These are phyloP conservation scores for Tulasnella sp. DNA, from an alignment of 768 basidiomycete species.

Conservation along the genomic window DNA sequence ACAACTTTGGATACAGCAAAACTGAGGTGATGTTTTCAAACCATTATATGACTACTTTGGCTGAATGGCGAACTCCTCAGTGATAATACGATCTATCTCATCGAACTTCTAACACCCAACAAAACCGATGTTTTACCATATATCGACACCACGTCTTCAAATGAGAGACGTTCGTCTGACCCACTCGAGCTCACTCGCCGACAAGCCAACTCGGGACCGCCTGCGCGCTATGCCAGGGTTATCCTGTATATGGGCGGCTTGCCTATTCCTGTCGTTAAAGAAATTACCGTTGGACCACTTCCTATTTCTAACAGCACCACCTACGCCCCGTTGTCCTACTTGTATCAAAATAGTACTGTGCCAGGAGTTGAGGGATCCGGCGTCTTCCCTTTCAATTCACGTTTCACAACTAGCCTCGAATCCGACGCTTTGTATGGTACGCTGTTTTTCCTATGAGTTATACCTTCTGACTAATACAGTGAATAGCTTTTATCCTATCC, in stretches of 20 bases:
- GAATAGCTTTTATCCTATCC: not conserved
- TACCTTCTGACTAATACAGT: not conserved
- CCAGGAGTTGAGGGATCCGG: not conserved
- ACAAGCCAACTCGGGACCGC: not conserved
- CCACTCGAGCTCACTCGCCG: too few species aligned
- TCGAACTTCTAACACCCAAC: slow-evolving; percentile 5
- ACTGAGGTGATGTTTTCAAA: not conserved
- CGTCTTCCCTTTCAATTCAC: slow-evolving; percentile 1
- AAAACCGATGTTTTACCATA: not conserved
- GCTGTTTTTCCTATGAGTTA: not conserved
- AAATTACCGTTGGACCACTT: slow-evolving; percentile 4
- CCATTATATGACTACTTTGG: too few species aligned
- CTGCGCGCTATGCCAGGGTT: not conserved
- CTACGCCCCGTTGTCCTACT: not conserved
- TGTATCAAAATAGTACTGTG: slow-evolving; percentile 7
- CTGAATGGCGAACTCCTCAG: too few species aligned
- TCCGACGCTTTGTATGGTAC: not conserved
- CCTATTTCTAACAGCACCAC: not conserved
- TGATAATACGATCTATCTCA: slow-evolving; percentile 6
- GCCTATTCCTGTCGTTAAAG: not conserved
- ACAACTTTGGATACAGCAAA: not conserved
- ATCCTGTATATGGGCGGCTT: slow-evolving; percentile 1
- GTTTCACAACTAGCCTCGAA: not conserved
- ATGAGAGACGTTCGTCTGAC: not conserved
- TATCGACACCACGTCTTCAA: not conserved